Conservation (phyloP, 2,329 filamentous ascomycete species). For the Venturia asperata region DNA sequence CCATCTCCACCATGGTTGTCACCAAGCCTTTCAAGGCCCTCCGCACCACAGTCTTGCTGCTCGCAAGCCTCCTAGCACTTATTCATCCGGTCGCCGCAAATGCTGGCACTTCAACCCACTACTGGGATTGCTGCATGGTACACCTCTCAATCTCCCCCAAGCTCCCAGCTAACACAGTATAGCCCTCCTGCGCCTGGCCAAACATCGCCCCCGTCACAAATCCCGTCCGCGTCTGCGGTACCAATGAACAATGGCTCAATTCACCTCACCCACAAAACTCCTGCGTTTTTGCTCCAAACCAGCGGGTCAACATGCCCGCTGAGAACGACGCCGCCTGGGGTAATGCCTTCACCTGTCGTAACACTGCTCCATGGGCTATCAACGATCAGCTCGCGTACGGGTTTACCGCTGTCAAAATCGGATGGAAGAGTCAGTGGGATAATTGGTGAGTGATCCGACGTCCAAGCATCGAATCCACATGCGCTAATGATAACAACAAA, state of each 20-base stretch:
- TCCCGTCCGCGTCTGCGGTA: neutral
- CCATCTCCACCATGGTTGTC: neutral
- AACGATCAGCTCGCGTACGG: neutral
- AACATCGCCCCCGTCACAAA: slow-evolving; percentile 1
- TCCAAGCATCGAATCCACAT: neutral
- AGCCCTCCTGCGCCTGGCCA: slow-evolving; percentile 14
- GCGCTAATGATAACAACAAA: neutral
- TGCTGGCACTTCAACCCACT: neutral
- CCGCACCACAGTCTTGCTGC: too few relatives aligned
- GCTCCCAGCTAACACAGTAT: neutral
- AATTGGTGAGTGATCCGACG: neutral
- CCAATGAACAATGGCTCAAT: neutral
- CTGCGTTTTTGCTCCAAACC: neutral
- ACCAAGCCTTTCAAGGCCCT: neutral
- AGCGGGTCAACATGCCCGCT: neutral
- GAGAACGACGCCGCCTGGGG: neutral
- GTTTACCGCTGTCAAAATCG: slow-evolving; percentile 4
- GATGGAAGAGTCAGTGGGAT: neutral
- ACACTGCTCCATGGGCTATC: neutral
- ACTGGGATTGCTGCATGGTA: slow-evolving; percentile 11
- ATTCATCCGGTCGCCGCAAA: neutral
- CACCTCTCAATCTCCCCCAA: neutral
- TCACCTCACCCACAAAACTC: neutral
- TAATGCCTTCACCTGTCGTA: neutral
- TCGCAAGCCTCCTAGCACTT: too few relatives aligned